Conservation (phyloP, 148 eudicot species). For the Limonium bicolor region DNA sequence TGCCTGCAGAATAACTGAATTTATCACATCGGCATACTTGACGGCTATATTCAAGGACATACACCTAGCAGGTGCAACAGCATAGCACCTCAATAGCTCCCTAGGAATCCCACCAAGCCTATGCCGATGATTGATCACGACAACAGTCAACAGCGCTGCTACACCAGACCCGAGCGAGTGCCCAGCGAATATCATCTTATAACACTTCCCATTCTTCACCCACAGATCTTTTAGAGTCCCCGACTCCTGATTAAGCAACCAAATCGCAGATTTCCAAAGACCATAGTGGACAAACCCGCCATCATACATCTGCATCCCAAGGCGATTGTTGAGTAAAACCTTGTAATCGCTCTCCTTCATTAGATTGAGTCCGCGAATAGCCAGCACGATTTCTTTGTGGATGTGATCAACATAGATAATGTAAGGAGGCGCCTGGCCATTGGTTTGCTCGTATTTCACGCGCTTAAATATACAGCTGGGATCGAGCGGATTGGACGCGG, state of each 20-base stretch:
- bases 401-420: slow-evolving; percentile 53
- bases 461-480: slow-evolving; percentile 61
- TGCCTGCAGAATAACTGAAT: slow-evolving; percentile 81
- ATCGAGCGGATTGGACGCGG: slow-evolving; percentile 39
- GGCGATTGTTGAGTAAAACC: slow-evolving; percentile 39
- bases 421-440: slow-evolving; percentile 73
- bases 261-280: slow-evolving; percentile 59
- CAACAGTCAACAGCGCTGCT: slow-evolving; percentile 39
- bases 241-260: slow-evolving; percentile 56
- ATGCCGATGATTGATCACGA: slow-evolving; percentile 50
- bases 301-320: slow-evolving; percentile 85
- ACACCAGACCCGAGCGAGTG: slow-evolving; percentile 75
- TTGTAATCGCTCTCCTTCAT: slow-evolving; percentile 62
- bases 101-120: slow-evolving; percentile 63
- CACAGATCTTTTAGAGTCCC: slow-evolving; percentile 44
- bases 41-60: slow-evolving; percentile 94
- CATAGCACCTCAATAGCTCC: slow-evolving; percentile 36
- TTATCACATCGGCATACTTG: slow-evolving; percentile 82
- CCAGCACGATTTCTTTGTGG: slow-evolving; percentile 44
- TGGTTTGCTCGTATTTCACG: slow-evolving; percentile 51
- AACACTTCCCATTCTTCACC: slow-evolving; percentile 52
- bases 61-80: slow-evolving; percentile 80
- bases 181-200: slow-evolving; percentile 62
- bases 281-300: slow-evolving; percentile 94
- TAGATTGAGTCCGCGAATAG: slow-evolving; percentile 68